phyloP scores from a whole-genome alignment of 169 alveolate species.

The Plasmodium reichenowi region DNA sequence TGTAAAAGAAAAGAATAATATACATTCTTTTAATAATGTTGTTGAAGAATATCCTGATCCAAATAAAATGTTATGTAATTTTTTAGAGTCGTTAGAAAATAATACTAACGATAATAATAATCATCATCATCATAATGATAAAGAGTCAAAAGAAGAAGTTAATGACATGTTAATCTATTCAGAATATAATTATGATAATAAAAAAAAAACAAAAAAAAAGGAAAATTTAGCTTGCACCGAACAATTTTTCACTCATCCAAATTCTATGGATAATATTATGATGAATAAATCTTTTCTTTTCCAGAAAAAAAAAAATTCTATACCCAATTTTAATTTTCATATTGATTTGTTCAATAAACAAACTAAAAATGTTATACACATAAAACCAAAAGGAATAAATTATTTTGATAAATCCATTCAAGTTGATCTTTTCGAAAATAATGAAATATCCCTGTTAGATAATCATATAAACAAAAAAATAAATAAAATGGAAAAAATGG shows the following conservation, averaged over 20 bases:
- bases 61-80: slow-evolving; percentile 37
- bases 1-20: neutral
- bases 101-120: neutral
- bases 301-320: slow-evolving; percentile 37
- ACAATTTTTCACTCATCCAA: neutral
- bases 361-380: slow-evolving; percentile 23
- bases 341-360: slow-evolving; percentile 3
- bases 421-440: slow-evolving; percentile 17
- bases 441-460: too few species aligned
- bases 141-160: neutral
- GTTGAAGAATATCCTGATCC: slow-evolving; percentile 61
- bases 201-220: neutral
- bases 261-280: slow-evolving; percentile 27
- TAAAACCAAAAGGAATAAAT: slow-evolving; percentile 9
- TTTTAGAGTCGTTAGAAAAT: slow-evolving; percentile 42
- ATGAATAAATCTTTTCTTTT: slow-evolving; percentile 39
- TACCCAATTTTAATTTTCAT: slow-evolving; percentile 51
- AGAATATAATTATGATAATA: slow-evolving; percentile 4
- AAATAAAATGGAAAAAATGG: neutral
- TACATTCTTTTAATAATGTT: neutral
- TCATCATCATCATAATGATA: too few species aligned
- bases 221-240: neutral
- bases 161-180: too few species aligned
- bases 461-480: neutral
- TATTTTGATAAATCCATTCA: slow-evolving; percentile 71